Evolutionary conservation across 2,329 filamentous ascomycete genomes (phyloP).

Genomic region (Aspergillus pseudoterreus): DNA sequence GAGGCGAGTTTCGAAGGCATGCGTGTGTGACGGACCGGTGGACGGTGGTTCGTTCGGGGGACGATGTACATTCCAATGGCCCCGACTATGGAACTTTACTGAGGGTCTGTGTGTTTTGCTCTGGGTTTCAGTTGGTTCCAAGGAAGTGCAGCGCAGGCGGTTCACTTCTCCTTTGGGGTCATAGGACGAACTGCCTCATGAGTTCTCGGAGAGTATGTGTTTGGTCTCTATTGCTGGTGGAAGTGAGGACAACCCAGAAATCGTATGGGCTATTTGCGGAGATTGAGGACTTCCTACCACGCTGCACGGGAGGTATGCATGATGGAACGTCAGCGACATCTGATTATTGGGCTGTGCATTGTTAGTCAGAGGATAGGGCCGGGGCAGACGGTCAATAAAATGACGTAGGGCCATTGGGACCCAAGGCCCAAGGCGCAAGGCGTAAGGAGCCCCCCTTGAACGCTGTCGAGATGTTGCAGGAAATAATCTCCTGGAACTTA

Average conservation of each 20-base stretch:
- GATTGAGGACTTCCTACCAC: background rate
- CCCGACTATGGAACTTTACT: slow-evolving; percentile 6
- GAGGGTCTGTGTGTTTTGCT: background rate
- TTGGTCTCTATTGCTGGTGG: background rate
- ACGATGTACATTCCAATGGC: slow-evolving; percentile 7
- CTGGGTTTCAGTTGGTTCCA: background rate
- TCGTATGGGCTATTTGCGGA: too few species aligned
- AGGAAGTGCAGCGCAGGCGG: background rate
- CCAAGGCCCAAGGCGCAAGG: slow-evolving; percentile 5
- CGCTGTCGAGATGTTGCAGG: background rate
- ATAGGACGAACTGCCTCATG: background rate
- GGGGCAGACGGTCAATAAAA: slow-evolving; percentile 13
- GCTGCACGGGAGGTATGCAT: background rate
- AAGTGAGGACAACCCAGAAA: background rate
- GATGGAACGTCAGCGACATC: too few species aligned
- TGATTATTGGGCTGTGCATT: background rate
- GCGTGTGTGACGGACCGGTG: background rate
- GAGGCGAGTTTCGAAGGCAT: background rate
- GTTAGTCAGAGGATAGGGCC: background rate
- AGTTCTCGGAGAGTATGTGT: background rate
- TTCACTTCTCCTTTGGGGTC: background rate
- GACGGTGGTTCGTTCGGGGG: background rate
- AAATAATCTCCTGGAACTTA: slow-evolving; percentile 6
- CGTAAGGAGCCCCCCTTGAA: background rate
- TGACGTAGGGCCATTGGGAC: slow-evolving; percentile 12